Evolutionary conservation across 495 filamentous ascomycete genomes (phyloP).

Genomic region (Xylaria flabelliformis): DNA sequence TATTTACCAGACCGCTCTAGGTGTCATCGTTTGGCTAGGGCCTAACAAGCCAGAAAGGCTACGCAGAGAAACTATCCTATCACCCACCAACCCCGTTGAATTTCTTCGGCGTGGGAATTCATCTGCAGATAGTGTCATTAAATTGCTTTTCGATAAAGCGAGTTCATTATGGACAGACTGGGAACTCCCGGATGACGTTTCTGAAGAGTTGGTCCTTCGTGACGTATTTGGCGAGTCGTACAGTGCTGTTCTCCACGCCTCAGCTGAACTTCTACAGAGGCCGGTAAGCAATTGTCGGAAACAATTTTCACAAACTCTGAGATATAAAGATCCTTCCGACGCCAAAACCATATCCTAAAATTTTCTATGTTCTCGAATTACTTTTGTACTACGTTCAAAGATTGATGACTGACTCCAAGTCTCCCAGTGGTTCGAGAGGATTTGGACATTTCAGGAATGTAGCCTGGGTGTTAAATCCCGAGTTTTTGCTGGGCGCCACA

Average conservation of each 20-base stretch:
- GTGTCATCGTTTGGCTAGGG: constrained; percentile 10
- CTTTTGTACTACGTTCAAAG: neutral
- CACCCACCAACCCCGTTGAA: neutral
- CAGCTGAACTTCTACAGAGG: neutral
- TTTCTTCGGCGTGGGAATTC: neutral
- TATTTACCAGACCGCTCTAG: neutral
- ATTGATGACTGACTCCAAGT: neutral
- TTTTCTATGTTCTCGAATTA: neutral
- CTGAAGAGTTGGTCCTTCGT: neutral
- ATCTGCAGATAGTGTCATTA: neutral
- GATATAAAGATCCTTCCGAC: neutral
- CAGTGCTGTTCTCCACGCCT: neutral
- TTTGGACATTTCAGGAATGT: neutral
- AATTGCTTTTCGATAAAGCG: neutral
- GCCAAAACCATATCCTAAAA: neutral
- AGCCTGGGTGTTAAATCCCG: neutral
- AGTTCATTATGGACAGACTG: neutral
- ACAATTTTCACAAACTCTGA: neutral
- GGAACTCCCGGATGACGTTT: neutral
- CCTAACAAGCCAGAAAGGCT: neutral
- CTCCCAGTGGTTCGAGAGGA: neutral
- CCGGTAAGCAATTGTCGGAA: constrained; percentile 2
- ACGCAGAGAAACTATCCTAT: neutral
- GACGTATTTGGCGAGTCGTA: constrained; percentile 1
- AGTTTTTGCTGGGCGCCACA: neutral